Evolutionary conservation across 192 early-diverging fungal species (phyloP).

Genomic region (Podila epicladia): DNA sequence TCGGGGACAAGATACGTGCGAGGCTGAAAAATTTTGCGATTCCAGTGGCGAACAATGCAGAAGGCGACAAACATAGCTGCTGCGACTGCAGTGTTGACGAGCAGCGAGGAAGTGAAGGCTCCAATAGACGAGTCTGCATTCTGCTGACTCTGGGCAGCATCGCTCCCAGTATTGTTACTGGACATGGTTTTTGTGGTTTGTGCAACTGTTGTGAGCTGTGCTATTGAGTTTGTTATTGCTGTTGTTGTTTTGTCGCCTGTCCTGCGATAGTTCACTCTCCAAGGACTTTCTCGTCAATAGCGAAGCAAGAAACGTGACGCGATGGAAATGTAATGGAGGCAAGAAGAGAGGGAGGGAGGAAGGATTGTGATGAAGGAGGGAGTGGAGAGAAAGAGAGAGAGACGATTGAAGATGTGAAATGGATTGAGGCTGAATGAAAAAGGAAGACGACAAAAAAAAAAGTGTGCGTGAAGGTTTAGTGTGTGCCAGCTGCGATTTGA

Average conservation of each 20-base stretch:
- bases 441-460: neutral
- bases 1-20: constrained; percentile 70
- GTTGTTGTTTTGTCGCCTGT: no score
- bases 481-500: neutral
- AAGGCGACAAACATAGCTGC: constrained; percentile 66
- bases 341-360: neutral
- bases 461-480: neutral
- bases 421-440: neutral
- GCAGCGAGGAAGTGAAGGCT: constrained; percentile 74
- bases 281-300: no score
- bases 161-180: neutral
- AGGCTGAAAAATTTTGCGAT: constrained; percentile 76
- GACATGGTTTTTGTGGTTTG: neutral
- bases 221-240: no score
- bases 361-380: neutral
- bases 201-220: neutral
- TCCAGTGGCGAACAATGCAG: constrained; percentile 69
- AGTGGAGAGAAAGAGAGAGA: neutral
- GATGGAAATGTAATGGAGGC: neutral
- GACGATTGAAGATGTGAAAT: neutral
- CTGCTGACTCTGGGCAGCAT: neutral
- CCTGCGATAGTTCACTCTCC: no score
- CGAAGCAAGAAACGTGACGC: neutral
- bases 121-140: constrained; percentile 59
- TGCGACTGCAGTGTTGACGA: constrained; percentile 71